A percentile compares a stretch with the other conserved stretches of the same genome.
phyloP scores from a whole-genome alignment of 73 alveolate species.

The Tetrahymena malaccensis region DNA sequence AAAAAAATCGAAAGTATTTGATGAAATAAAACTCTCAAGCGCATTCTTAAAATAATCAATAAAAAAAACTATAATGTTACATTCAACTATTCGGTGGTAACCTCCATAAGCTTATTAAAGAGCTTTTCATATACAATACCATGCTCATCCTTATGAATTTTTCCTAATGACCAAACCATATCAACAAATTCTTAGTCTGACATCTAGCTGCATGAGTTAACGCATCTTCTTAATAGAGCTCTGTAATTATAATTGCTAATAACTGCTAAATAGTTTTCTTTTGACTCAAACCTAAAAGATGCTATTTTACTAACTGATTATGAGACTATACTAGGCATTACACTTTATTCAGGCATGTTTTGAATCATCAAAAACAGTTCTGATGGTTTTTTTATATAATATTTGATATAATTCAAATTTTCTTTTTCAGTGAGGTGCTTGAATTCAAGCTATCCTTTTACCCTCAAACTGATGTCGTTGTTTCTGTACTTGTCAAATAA shows the following conservation, averaged over 20 bases:
- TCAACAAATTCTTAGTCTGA: neutral
- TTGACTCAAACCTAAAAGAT: neutral
- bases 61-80: neutral
- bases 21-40: too few relatives aligned
- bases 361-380: neutral
- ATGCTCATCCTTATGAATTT: neutral
- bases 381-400: neutral
- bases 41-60: too few relatives aligned
- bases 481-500: neutral
- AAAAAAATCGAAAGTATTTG: too few relatives aligned
- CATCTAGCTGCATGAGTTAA: neutral
- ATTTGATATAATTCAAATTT: neutral
- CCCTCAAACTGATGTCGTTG: neutral
- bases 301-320: neutral
- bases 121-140: neutral
- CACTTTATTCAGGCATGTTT: neutral
- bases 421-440: neutral
- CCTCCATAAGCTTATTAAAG: neutral
- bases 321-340: neutral
- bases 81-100: neutral
- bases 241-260: neutral
- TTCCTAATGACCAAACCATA: neutral
- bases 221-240: neutral
- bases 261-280: neutral
- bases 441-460: neutral